Base-by-base conservation (phyloP, 129 eudicot genomes). In the Lactuca saligna region DNA sequence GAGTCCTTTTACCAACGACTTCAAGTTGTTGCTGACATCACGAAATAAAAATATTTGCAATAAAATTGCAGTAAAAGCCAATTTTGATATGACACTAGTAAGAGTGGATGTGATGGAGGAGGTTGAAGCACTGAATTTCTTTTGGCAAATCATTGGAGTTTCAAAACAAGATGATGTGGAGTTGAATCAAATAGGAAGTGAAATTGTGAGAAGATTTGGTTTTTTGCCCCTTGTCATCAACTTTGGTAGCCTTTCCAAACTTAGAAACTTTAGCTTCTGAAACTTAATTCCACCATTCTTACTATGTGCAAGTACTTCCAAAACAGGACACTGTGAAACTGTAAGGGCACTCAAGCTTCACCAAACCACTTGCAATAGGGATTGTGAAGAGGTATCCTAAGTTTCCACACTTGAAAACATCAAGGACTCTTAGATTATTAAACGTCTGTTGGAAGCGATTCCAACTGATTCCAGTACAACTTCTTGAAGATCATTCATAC, bases 11-110 rank as follows among this genome's bases (percentile, higher is more conserved):
- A 1, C 1, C n/a, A 15, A 32, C 0, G 16, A 32, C 5, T 8
- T 66, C 33, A 66, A 66, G 60, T 32, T 66, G 32, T 50, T 66
- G 32, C 33, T 66, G 0, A 66, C 71, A 33, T 66, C 71, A 15
- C 9, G 74, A n/a, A 0, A 39, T 29, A 37, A 16, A 14, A 8
- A 25, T 29, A 0, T 41, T 8, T 69, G 74, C 56, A 57, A 0
- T 20, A 13, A 9, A 41, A 57, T 57, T 39, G 66, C 46, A 7
- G 75, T 8, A 3, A 34, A 42, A 25, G 29, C 29, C 29, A 3
- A 3, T 57, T 15, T 35, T 1, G 29, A 0, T 6, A 2, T 54
- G 37, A 8, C 17, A 37, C 25, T 4, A 10, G 20, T 68, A 6
- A 17, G 0, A 11, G 54, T 68, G 0, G 25, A 54, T 55, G 73